Base-by-base conservation (phyloP, 2,329 filamentous ascomycete species). In the Chaetomiaceae sp. region DNA sequence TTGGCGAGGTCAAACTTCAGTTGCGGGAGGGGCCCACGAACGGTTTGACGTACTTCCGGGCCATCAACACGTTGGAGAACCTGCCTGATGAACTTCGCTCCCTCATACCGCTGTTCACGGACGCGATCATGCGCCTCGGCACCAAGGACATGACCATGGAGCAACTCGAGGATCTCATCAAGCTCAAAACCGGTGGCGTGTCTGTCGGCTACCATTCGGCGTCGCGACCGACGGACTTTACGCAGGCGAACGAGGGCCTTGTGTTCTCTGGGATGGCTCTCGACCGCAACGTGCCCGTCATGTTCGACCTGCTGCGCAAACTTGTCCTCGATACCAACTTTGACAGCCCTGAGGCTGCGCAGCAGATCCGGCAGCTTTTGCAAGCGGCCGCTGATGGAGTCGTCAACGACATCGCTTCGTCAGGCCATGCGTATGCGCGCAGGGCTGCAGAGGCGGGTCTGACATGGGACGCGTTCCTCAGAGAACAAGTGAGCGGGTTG, bases 1-100 rank as follows among this genome's bases (percentile, higher is more conserved):
- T 85, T 9, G 76, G 79, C 34, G 75, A 77, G 30, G 77, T 84
- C 33, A 80, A 84, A 37, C 79, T 93, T 4, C 87, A 96, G 58
- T 96, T 90, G 89, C 83, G 85, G 41, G 88, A 95, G 65, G 88
- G 90, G 7, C 86, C 88, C 2, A 98, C 93, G 0, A 98, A 98
- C 58, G 93, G 93, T 0, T 70, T 98, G 48, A 97, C 91, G 1
- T 98, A 98, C 64, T 95, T 98, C 71, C 84, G 90, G 49, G 89
- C 88, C 3, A 79, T 97, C 63, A 89, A 94, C 62, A 75, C 79
- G 0, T 73, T 97, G 45, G 76, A 87, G 36, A 80, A 85, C 50
- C 70, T 98, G 12, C 88, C 91, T 0, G 83, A 91, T 51, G 88
- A 96, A 52, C 75, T 97, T 42, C 79, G 93, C 42, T 75, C 87